These are phyloP conservation scores for Leonotis leonurus DNA, from an alignment of 257 asterid genomes.

Conservation along the genomic window DNA sequence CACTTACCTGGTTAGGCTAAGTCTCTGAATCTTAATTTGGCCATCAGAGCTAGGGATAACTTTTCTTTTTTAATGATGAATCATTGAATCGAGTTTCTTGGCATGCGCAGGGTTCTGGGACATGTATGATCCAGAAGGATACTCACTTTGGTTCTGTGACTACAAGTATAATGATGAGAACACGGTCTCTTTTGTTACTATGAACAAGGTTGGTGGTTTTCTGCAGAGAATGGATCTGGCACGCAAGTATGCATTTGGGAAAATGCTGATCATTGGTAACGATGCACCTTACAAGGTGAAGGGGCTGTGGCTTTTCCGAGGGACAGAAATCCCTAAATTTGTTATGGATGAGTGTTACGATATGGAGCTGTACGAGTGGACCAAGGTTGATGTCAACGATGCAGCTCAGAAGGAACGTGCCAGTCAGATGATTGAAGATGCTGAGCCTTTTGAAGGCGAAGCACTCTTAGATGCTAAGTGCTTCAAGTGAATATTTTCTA, in stretches of 20 bases:
- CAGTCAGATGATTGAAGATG: constrained; percentile 62
- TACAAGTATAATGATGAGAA: constrained; percentile 91
- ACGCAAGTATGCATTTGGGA: constrained; percentile 90
- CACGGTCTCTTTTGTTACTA: constrained; percentile 73
- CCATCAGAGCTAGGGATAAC: background rate
- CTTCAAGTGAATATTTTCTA: constrained; percentile 60
- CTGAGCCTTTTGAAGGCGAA: constrained; percentile 62
- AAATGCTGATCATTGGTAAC: constrained; percentile 81
- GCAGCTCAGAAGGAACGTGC: constrained; percentile 56
- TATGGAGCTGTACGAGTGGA: constrained; percentile 90
- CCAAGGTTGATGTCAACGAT: constrained; percentile 41
- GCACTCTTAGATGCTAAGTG: constrained; percentile 53
- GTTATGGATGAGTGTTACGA: constrained; percentile 76
- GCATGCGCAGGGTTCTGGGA: constrained; percentile 87
- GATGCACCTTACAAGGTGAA: constrained; percentile 78
- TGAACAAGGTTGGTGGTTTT: constrained; percentile 90
- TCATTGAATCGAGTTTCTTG: no score
- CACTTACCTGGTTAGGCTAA: background rate
- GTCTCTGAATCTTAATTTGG: background rate
- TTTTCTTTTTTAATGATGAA: constrained; percentile 1
- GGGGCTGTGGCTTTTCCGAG: constrained; percentile 97
- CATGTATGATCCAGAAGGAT: constrained; percentile 95
- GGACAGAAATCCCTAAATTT: constrained; percentile 78
- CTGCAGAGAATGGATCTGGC: constrained; percentile 94
- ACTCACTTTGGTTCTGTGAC: constrained; percentile 96